phyloP scores from a whole-genome alignment of 768 basidiomycete genomes.

The Neoboletus brunneissimus region DNA sequence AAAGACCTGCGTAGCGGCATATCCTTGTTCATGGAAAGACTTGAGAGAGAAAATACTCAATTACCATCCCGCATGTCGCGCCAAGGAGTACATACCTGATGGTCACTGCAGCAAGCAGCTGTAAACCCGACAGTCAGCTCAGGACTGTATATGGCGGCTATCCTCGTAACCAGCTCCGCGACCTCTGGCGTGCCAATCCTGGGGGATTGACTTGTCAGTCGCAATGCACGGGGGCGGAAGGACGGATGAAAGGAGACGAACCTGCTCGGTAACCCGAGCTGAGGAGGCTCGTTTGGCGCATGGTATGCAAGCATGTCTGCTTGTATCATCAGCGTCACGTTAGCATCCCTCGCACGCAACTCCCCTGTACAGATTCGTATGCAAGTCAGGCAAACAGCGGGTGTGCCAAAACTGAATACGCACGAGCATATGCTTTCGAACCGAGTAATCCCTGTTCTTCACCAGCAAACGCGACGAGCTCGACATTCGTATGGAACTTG shows the following conservation, averaged over 20 bases:
- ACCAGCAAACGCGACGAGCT: slow-evolving; percentile 82
- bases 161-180: slow-evolving; percentile 67
- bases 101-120: slow-evolving; percentile 87
- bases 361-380: slow-evolving; percentile 41
- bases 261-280: slow-evolving; percentile 77
- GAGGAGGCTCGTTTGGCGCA: slow-evolving; percentile 70
- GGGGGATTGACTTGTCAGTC: background rate
- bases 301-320: slow-evolving; percentile 93
- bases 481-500: slow-evolving; percentile 72
- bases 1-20: slow-evolving; percentile 83
- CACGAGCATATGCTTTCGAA: slow-evolving; percentile 75
- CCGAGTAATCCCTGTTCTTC: slow-evolving; percentile 90
- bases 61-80: background rate
- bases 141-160: slow-evolving; percentile 78
- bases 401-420: slow-evolving; percentile 28
- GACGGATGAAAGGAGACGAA: slow-evolving; percentile 35
- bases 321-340: slow-evolving; percentile 82
- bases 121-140: slow-evolving; percentile 71
- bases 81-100: slow-evolving; percentile 51
- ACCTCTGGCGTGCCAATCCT: slow-evolving; percentile 83
- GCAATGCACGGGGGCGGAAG: background rate
- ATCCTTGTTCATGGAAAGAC: slow-evolving; percentile 82
- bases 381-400: background rate
- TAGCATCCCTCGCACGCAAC: slow-evolving; percentile 54
- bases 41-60: slow-evolving; percentile 24